A percentile compares a stretch with the other conserved stretches of the same genome.
phyloP scores from a whole-genome alignment of 164 flowering plant species.

The Vitis amurensis region DNA sequence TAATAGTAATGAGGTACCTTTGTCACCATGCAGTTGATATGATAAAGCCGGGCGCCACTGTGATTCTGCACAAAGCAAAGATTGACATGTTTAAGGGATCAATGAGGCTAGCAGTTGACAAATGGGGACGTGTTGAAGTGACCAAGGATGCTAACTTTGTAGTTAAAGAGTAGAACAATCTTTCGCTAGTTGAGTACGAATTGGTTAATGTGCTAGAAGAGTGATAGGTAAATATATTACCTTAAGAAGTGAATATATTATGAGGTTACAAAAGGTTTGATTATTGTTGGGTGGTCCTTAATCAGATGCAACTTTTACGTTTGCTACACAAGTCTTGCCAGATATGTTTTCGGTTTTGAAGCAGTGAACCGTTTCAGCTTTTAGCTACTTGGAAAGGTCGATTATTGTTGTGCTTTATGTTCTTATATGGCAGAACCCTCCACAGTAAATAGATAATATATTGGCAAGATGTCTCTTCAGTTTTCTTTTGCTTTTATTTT shows the following conservation, averaged over 20 bases:
- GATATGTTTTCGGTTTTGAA: neutral
- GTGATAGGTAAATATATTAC: neutral
- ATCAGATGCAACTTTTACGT: conserved; percentile 6
- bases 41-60: too few relatives aligned
- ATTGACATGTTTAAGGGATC: conserved; percentile 43
- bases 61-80: conserved; percentile 37
- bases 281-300: neutral
- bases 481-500: too few relatives aligned
- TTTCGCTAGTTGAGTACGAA: conserved; percentile 39
- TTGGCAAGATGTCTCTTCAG: too few relatives aligned
- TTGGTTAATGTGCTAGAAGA: conserved; percentile 29
- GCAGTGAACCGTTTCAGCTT: neutral
- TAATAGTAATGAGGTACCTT: too few relatives aligned
- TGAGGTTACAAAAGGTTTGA: conserved; percentile 2
- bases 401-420: too few relatives aligned
- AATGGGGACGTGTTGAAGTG: conserved; percentile 44
- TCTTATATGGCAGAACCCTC: too few relatives aligned
- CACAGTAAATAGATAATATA: too few relatives aligned
- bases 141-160: conserved; percentile 33
- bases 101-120: conserved; percentile 48
- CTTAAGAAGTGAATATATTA: conserved; percentile 11
- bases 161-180: conserved; percentile 36
- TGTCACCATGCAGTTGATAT: too few relatives aligned
- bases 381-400: neutral
- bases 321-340: conserved; percentile 4